Conservation (phyloP, 257 asterid species). For the Solanum paucissectum region DNA sequence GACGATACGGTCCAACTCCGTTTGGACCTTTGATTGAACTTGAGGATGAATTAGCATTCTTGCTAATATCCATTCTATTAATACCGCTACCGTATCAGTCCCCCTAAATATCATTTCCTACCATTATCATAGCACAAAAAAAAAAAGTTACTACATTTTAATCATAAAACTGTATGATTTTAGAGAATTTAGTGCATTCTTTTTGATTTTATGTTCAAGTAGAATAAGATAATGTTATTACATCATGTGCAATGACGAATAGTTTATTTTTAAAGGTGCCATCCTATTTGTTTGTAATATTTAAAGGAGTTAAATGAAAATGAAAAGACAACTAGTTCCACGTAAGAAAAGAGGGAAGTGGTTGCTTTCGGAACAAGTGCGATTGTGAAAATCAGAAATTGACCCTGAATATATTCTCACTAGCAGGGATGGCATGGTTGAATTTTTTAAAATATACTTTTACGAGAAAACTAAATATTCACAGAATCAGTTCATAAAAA, state of each 20-base stretch:
- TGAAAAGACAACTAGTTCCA: not conserved
- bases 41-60: slow-evolving; percentile 60
- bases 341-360: not conserved
- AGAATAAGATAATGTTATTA: not conserved
- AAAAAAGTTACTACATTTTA: not conserved
- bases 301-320: not conserved
- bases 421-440: not conserved
- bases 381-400: not conserved
- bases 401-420: not conserved
- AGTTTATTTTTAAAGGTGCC: not conserved
- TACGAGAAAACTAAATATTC: not conserved
- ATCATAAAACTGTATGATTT: not conserved
- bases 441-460: not conserved
- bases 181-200: not conserved
- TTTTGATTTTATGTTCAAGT: not conserved
- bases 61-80: slow-evolving; percentile 77
- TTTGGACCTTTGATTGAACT: slow-evolving; percentile 47
- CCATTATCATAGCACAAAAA: not conserved
- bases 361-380: not conserved
- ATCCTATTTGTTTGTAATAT: not conserved
- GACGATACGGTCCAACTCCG: slow-evolving; percentile 49
- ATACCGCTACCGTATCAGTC: slow-evolving; percentile 71
- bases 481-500: not conserved
- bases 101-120: slow-evolving; percentile 95
- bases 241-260: not conserved